Base-by-base conservation (phyloP, 2,329 filamentous ascomycete species). In the Neoscytalidium dimidiatum region DNA sequence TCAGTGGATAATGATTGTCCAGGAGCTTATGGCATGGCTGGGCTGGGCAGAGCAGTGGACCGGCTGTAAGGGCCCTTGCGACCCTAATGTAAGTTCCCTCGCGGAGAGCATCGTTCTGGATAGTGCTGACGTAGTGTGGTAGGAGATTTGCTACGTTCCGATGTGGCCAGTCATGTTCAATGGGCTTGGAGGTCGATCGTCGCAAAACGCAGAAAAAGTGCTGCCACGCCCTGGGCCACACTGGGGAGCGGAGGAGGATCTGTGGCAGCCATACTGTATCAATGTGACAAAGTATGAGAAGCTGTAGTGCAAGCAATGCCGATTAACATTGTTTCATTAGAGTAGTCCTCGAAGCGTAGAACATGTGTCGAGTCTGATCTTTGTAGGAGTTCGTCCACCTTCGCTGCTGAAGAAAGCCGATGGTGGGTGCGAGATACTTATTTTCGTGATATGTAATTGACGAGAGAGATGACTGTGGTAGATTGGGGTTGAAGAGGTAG, bases 1-100 rank as follows among this genome's bases (percentile, higher is more conserved):
- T 62, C 35, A 33, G 3, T 80, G 79, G 76, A 70, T 66, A n/a
- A 63, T 72, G 5, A 70, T 75, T 17, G 66, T 83, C 3, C 74
- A 80, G 51, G 77, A 82, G 66, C 69, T 84, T 11, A 78, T 79
- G 69, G 81, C 82, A 1, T 85, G 82, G 82, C 73, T 84, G 0
- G 82, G 82, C 4, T 85, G 82, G 82, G 80, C 79, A 38, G 80
- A 80, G 29, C 78, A 82, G 70, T 82, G 79, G 70, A 73, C 76
- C 1, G 72, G 74, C 8, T 84, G 82, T 65, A 67, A 75, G 3
- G 69, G 75, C 31, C 74, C 75, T 44, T 84, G 82, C 64, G 77
- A 67, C 3, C 77, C 74, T 70, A 77, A 81, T 64, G 66, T 67
- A 65, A 65, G 66, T 64, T 29, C 5, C 7, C 13, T 14, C 21